Evolutionary conservation across 768 basidiomycete species (phyloP).

Genomic region (Guyanaporus albipodus): DNA sequence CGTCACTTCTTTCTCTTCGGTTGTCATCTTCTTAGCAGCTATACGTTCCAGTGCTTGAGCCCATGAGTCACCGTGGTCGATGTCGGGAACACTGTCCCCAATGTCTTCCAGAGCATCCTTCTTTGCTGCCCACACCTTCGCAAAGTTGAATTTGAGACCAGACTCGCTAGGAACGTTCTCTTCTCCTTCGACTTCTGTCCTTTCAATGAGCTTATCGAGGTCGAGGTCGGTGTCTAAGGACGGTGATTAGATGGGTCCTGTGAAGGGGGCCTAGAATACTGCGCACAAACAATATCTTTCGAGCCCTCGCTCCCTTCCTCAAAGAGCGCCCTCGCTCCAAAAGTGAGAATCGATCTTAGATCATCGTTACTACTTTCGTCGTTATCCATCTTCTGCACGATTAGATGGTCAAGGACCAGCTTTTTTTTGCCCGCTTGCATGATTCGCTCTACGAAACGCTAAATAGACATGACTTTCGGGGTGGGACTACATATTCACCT

Average conservation of each 20-base stretch:
- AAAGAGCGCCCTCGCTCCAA: slow-evolving; percentile 84
- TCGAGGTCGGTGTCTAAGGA: slow-evolving; percentile 70
- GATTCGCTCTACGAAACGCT: slow-evolving; percentile 67
- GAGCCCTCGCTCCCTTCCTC: slow-evolving; percentile 52
- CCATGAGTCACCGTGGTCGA: slow-evolving; percentile 76
- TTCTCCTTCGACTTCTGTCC: slow-evolving; percentile 70
- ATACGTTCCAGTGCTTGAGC: slow-evolving; percentile 57
- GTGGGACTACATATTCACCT: slow-evolving; percentile 46
- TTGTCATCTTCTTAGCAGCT: slow-evolving; percentile 38
- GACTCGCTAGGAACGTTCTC: slow-evolving; percentile 46
- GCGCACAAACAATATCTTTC: slow-evolving; percentile 69
- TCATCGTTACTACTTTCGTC: slow-evolving; percentile 71
- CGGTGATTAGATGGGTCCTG: background rate
- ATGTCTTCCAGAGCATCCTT: slow-evolving; percentile 69
- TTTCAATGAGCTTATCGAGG: slow-evolving; percentile 82
- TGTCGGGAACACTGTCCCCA: slow-evolving; percentile 43
- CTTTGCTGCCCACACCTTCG: slow-evolving; percentile 87
- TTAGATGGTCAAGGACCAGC: slow-evolving; percentile 88
- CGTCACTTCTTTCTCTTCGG: slow-evolving; percentile 48
- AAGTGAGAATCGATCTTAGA: slow-evolving; percentile 84
- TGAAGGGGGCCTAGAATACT: background rate
- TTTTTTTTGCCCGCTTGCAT: slow-evolving; percentile 94
- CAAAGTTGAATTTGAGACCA: slow-evolving; percentile 74
- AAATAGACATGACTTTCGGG: background rate
- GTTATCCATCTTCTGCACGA: slow-evolving; percentile 94